Evolutionary conservation across 768 basidiomycete genomes (phyloP).

Genomic region (Tylopilus plumbeoviolaceoides): DNA sequence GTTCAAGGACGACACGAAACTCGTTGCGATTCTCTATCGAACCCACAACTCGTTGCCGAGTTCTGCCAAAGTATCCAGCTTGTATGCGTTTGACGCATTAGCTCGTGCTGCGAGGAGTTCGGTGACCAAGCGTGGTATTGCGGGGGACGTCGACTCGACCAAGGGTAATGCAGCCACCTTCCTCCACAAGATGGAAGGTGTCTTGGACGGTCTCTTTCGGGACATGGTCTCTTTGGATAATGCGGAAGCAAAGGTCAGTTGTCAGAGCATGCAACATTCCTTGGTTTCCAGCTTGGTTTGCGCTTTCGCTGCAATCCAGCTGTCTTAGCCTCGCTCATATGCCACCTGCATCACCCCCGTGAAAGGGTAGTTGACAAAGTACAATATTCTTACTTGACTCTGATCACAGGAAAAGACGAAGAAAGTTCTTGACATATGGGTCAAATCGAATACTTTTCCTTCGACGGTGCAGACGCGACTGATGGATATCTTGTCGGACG

Average conservation of each 20-base stretch:
- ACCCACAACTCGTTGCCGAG: constrained; percentile 77
- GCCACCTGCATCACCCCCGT: constrained; percentile 8
- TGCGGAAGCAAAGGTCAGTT: constrained; percentile 84
- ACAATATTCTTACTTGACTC: constrained; percentile 33
- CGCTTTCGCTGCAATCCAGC: constrained; percentile 5
- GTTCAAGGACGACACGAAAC: constrained; percentile 72
- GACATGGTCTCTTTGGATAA: constrained; percentile 70
- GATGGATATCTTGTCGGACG: constrained; percentile 61
- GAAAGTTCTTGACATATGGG: constrained; percentile 98
- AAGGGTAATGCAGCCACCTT: constrained; percentile 79
- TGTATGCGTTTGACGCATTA: constrained; percentile 93
- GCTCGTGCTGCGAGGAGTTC: constrained; percentile 75
- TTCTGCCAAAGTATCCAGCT: constrained; percentile 72
- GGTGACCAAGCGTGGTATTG: constrained; percentile 59
- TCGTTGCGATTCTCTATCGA: constrained; percentile 86
- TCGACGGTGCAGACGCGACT: constrained; percentile 68
- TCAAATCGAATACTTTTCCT: constrained; percentile 87
- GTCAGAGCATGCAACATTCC: constrained; percentile 1
- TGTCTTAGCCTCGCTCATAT: constrained; percentile 23
- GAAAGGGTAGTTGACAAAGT: constrained; percentile 41
- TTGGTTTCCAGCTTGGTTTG: constrained; percentile 6
- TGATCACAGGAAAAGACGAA: constrained; percentile 85
- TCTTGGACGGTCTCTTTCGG: constrained; percentile 84
- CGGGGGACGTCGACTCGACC: constrained; percentile 50
- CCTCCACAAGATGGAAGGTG: constrained; percentile 83